Conservation (phyloP, 306 rosid genomes). For the Herpetospermum pedunculosum region DNA sequence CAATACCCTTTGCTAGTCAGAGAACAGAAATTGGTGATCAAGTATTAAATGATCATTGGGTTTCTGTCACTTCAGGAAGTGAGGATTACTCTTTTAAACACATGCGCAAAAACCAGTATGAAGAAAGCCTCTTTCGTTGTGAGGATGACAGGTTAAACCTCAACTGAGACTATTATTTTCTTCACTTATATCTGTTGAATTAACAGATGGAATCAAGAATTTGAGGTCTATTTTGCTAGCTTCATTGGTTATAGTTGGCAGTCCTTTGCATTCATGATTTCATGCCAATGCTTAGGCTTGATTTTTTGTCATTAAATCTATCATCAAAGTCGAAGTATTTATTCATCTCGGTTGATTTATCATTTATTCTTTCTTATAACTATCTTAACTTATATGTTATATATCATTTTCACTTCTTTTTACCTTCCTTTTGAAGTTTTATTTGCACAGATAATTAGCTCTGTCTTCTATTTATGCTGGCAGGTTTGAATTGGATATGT, state of each 20-base stretch:
- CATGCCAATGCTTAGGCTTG: not conserved
- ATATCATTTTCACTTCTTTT: not conserved
- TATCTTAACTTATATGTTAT: not conserved
- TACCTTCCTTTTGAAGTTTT: not conserved
- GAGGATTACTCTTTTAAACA: slow-evolving; percentile 99
- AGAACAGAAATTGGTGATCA: slow-evolving; percentile 82
- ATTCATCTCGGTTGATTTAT: not conserved
- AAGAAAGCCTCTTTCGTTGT: slow-evolving; percentile 90
- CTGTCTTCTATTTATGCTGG: not conserved
- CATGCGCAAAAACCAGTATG: slow-evolving; percentile 95
- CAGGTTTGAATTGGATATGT: slow-evolving; percentile 98
- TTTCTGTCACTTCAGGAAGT: slow-evolving; percentile 98
- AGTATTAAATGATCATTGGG: slow-evolving; percentile 96
- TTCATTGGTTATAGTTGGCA: not conserved
- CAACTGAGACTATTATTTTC: not conserved
- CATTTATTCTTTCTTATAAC: not conserved
- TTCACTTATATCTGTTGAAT: not conserved
- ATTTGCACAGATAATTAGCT: not conserved
- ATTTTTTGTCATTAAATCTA: not conserved
- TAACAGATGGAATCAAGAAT: not conserved
- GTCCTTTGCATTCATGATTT: not conserved
- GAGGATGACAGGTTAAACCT: slow-evolving; percentile 89
- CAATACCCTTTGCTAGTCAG: slow-evolving; percentile 79
- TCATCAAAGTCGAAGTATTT: not conserved
- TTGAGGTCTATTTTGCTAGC: not conserved